Evolutionary conservation across 371 early-diverging fungal species (phyloP).

Genomic region (Cokeromyces recurvatus): DNA sequence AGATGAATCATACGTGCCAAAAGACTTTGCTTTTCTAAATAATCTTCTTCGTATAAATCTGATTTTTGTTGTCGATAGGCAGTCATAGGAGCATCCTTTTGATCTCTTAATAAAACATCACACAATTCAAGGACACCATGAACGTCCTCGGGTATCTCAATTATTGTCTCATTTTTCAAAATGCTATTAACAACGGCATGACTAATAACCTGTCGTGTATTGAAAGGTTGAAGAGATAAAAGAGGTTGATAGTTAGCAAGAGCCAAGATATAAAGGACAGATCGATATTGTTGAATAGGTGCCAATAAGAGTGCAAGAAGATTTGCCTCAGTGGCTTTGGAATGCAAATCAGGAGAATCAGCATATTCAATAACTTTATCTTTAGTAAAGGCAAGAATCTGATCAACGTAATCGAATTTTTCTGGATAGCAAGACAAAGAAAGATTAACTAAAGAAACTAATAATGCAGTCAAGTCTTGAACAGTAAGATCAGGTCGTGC

Average conservation of each 20-base stretch:
- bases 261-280: slow-evolving; percentile 4
- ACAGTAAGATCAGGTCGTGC: slow-evolving; percentile 84
- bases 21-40: slow-evolving; percentile 60
- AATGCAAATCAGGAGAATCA: slow-evolving; percentile 53
- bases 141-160: slow-evolving; percentile 74
- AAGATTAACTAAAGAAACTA: slow-evolving; percentile 81
- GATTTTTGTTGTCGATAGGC: slow-evolving; percentile 4
- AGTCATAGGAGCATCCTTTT: slow-evolving; percentile 52
- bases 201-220: slow-evolving; percentile 76
- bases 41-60: slow-evolving; percentile 32
- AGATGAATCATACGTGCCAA: slow-evolving; percentile 81
- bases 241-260: slow-evolving; percentile 67
- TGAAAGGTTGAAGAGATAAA: slow-evolving; percentile 73
- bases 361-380: slow-evolving; percentile 25
- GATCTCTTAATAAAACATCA: slow-evolving; percentile 74
- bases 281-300: slow-evolving; percentile 45
- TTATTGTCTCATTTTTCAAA: slow-evolving; percentile 59
- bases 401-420: slow-evolving; percentile 78
- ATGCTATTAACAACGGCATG: slow-evolving; percentile 68
- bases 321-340: slow-evolving; percentile 55
- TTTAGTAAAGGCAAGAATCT: slow-evolving; percentile 81
- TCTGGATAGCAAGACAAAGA: slow-evolving; percentile 93
- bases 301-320: slow-evolving; percentile 63
- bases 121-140: slow-evolving; percentile 79
- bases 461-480: slow-evolving; percentile 83